Evolutionary conservation across 768 basidiomycete species (phyloP), one percentile per base, ranked within the genome.

Genomic region (Lactarius hengduanensis): DNA sequence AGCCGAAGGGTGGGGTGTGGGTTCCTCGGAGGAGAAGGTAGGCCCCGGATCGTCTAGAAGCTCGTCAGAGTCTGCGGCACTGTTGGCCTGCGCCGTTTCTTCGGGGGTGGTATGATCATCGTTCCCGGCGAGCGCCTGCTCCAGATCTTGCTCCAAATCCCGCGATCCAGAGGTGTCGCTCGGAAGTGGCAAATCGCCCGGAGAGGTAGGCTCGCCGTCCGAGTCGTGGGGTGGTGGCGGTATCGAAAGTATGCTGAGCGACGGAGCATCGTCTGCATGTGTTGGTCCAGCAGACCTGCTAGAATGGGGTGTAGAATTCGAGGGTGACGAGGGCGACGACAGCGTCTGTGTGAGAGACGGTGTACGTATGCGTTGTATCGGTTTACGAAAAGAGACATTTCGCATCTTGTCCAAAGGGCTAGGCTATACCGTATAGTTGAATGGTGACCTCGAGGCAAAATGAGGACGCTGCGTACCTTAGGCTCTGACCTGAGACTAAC

Each of bases 21-120:
- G 62, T 1, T 83, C 86, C 40, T 89, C 87, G 11, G 90, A 89
- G 0, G 89, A 90, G 72, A 91, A 91, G 0, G 89, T 91, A 5
- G 88, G 87, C 59, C 89, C 87, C 20, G 72, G 69, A 8, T 63
- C 64, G n/a, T 64, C 58, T 2, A 54, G 57, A 56, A 34, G 36
- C n/a, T 56, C 62, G 1, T 57, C 59, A 28, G 59, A 59, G 30
- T 16, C 30, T 15, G 59, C 34, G 32, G 34, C 55, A n/a, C 57
- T 62, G 43, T 55, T 41, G 8, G 54, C 41, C 20, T 30, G 55
- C 2, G 18, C 54, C 2, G 26, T 45, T 30, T 63, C 64, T 56
- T 50, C 68, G 13, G 64, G n/a, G 13, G 32, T 18, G 3, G 32
- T n/a, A 28, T 57, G 18, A 28, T 54, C 62, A 28, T 65, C 63